Evolutionary conservation across 805 yeast genomes (phyloP).

Genomic region (Candida quercuum): DNA sequence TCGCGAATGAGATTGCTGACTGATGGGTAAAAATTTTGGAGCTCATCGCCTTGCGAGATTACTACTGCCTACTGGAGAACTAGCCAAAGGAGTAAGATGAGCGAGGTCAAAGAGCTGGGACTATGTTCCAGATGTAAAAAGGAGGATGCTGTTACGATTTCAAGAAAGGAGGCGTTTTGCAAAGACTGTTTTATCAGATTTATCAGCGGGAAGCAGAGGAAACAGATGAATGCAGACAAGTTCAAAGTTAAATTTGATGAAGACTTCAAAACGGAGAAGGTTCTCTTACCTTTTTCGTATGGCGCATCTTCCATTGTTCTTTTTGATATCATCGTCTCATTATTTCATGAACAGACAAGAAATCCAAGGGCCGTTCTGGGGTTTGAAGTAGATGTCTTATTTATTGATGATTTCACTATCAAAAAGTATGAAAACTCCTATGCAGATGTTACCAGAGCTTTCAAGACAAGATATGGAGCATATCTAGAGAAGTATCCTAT

Average conservation of each 20-base stretch:
- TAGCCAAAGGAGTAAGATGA: neutral
- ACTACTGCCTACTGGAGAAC: too few relatives aligned
- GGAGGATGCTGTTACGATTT: slow-evolving; percentile 35
- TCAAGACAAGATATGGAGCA: slow-evolving; percentile 14
- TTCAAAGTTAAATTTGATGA: slow-evolving; percentile 66
- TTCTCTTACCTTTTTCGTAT: slow-evolving; percentile 60
- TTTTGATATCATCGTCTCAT: slow-evolving; percentile 57
- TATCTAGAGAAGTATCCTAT: slow-evolving; percentile 27
- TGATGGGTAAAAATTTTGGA: neutral
- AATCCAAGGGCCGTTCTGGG: slow-evolving; percentile 66
- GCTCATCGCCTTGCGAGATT: neutral
- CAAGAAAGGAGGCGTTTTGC: slow-evolving; percentile 67
- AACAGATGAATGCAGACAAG: slow-evolving; percentile 62
- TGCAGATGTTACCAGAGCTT: slow-evolving; percentile 7
- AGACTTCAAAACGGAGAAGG: slow-evolving; percentile 35
- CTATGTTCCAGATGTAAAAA: slow-evolving; percentile 40
- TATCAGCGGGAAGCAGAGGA: slow-evolving; percentile 74
- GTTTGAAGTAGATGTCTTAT: slow-evolving; percentile 50
- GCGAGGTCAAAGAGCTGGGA: slow-evolving; percentile 1
- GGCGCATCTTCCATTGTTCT: slow-evolving; percentile 64
- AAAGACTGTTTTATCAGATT: slow-evolving; percentile 63
- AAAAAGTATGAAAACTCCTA: slow-evolving; percentile 12
- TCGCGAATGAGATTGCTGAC: neutral
- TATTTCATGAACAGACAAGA: slow-evolving; percentile 56
- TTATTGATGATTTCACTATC: slow-evolving; percentile 35